A percentile compares a stretch with the other conserved stretches of the same genome.
Evolutionary conservation across 1,284 basidiomycete genomes (phyloP).

Genomic region (Cystobasidiaceae sp.): DNA sequence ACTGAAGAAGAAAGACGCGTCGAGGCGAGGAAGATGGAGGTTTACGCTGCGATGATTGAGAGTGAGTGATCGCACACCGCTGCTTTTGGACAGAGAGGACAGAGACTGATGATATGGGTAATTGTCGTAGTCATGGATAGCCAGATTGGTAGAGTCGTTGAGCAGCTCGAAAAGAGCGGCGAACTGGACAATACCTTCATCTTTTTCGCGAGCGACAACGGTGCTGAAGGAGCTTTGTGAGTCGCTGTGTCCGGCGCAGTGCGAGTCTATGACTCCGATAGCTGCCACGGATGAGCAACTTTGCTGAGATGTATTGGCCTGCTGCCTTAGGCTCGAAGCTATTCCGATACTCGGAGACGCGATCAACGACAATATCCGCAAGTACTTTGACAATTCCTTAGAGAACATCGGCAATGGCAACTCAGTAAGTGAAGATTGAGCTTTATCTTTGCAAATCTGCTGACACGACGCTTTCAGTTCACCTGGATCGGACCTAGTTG

Average conservation of each 20-base stretch:
- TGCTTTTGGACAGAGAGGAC: no score
- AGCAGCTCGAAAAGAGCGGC: conserved; percentile 11
- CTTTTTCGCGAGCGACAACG: conserved; percentile 46
- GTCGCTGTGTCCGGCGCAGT: no score
- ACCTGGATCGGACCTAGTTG: conserved; percentile 27
- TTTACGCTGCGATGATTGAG: conserved; percentile 46
- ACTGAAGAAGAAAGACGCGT: conserved; percentile 37
- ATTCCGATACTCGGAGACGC: conserved; percentile 29
- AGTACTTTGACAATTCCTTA: conserved; percentile 39
- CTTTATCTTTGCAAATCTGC: background rate
- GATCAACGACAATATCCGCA: background rate
- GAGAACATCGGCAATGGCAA: conserved; percentile 38
- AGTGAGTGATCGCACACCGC: background rate
- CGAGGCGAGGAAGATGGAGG: conserved; percentile 43
- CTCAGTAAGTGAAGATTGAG: background rate
- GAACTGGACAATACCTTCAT: conserved; percentile 46
- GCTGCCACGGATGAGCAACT: no score
- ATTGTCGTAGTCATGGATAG: conserved; percentile 44
- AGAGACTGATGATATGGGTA: background rate
- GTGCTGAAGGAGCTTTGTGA: conserved; percentile 44
- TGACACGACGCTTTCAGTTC: background rate
- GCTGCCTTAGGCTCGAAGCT: conserved; percentile 29
- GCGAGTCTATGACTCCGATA: no score
- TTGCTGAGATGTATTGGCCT: no score
- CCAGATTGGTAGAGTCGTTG: conserved; percentile 32